phyloP scores from a whole-genome alignment of 2,329 filamentous ascomycete genomes.

The Zymoseptoria crescenta region DNA sequence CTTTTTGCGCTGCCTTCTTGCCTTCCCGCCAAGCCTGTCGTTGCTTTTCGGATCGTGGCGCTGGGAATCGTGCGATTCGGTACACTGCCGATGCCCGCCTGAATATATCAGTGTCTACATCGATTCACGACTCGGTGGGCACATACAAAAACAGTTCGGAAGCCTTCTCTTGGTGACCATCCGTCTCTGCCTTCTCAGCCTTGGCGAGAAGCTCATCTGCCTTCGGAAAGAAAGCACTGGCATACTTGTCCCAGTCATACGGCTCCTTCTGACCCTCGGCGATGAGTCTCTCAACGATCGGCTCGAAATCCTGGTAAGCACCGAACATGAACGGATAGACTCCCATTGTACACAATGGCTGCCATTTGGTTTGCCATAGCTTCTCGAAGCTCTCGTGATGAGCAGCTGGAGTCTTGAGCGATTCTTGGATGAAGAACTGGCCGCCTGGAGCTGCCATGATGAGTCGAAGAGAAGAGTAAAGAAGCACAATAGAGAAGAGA shows the following conservation, averaged over 20 bases:
- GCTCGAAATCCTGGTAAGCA: conserved; percentile 58
- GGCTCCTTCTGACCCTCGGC: conserved; percentile 56
- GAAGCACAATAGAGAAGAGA: too few relatives aligned
- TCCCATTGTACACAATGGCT: conserved; percentile 50
- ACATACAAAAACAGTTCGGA: conserved; percentile 52
- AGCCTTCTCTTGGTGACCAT: conserved; percentile 46
- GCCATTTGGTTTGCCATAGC: conserved; percentile 70
- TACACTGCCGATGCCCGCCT: conserved; percentile 63
- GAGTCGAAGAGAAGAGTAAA: background rate
- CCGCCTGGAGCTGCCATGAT: conserved; percentile 20
- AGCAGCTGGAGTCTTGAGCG: conserved; percentile 33
- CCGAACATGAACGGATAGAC: conserved; percentile 63
- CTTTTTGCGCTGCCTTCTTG: conserved; percentile 56
- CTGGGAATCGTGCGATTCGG: conserved; percentile 64
- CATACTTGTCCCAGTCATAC: conserved; percentile 56
- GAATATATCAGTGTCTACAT: conserved; percentile 1
- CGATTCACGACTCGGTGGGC: background rate
- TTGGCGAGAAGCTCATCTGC: conserved; percentile 49
- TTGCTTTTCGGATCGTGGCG: conserved; percentile 43
- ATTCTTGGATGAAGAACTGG: conserved; percentile 41
- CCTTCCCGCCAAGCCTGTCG: conserved; percentile 57
- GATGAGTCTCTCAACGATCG: conserved; percentile 58
- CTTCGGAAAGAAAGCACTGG: conserved; percentile 51
- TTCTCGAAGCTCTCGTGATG: conserved; percentile 42
- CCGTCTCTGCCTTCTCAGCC: conserved; percentile 44